A percentile compares a stretch with the other conserved stretches of the same genome.
Evolutionary conservation across 2,329 filamentous ascomycete genomes (phyloP).

Genomic region (Aureobasidium uvarum): DNA sequence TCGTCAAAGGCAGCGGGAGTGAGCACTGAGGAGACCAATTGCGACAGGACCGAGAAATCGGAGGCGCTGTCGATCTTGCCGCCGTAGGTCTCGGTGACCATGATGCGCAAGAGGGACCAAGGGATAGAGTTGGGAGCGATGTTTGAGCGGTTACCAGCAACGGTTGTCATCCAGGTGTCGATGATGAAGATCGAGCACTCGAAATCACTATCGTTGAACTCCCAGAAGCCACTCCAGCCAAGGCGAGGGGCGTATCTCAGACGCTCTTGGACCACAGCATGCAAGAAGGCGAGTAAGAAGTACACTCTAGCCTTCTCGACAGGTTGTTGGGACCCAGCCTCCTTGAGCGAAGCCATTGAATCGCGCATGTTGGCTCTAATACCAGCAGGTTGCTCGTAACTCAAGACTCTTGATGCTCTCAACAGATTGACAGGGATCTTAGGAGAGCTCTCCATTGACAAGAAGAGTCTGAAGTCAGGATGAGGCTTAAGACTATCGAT

Average conservation of each 20-base stretch:
- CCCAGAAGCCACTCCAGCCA: slow-evolving; percentile 99
- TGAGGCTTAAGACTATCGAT: slow-evolving; percentile 95
- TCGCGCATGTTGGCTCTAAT: slow-evolving; percentile 99
- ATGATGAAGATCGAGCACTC: slow-evolving; percentile 97
- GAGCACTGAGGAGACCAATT: slow-evolving; percentile 73
- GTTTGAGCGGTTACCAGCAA: slow-evolving; percentile 83
- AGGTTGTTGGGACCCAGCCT: slow-evolving; percentile 54
- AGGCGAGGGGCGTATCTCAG: slow-evolving; percentile 89
- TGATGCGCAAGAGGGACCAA: slow-evolving; percentile 90
- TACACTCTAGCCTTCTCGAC: slow-evolving; percentile 91
- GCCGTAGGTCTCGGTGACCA: slow-evolving; percentile 92
- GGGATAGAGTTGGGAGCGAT: slow-evolving; percentile 91
- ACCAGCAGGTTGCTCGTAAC: slow-evolving; percentile 97
- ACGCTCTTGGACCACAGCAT: slow-evolving; percentile 93
- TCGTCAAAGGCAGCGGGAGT: slow-evolving; percentile 89
- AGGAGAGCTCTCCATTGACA: slow-evolving; percentile 95
- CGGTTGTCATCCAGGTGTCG: slow-evolving; percentile 85
- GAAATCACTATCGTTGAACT: slow-evolving; percentile 98
- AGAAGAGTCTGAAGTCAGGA: slow-evolving; percentile 86
- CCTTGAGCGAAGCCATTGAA: slow-evolving; percentile 74
- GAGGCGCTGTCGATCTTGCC: slow-evolving; percentile 93
- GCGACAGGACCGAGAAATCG: slow-evolving; percentile 72
- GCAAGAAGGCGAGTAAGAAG: slow-evolving; percentile 86
- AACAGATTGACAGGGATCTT: slow-evolving; percentile 97
- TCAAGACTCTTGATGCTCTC: slow-evolving; percentile 86